Percentiles rank a stretch among this genome's conserved stretches.
Conservation (phyloP, 2,329 filamentous ascomycete genomes). For the Didymella glomerata region DNA sequence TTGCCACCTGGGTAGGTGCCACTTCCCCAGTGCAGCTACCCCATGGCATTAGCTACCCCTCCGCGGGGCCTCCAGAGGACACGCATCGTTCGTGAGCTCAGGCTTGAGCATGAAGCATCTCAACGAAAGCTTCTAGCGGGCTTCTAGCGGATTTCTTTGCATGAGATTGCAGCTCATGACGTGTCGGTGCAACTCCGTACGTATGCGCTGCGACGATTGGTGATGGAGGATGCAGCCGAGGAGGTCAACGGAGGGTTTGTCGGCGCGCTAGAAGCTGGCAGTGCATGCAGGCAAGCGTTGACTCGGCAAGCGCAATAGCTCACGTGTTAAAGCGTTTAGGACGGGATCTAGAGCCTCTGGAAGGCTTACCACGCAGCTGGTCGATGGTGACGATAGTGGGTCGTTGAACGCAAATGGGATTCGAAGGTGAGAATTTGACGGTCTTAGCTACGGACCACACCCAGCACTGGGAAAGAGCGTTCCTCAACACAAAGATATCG, state of each 20-base stretch:
- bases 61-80: conserved; percentile 2
- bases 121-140: conserved; percentile 16
- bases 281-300: conserved; percentile 9
- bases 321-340: conserved; percentile 19
- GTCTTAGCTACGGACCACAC: conserved; percentile 16
- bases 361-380: conserved; percentile 16
- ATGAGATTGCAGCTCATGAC: conserved; percentile 11
- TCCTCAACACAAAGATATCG: conserved; percentile 17
- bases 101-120: conserved; percentile 11
- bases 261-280: conserved; percentile 17
- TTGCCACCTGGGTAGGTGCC: neutral
- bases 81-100: conserved; percentile 8
- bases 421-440: neutral
- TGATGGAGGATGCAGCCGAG: neutral
- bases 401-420: conserved; percentile 13
- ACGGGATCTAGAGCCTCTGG: conserved; percentile 20
- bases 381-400: conserved; percentile 17
- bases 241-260: conserved; percentile 22
- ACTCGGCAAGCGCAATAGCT: conserved; percentile 17
- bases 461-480: conserved; percentile 16
- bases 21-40: conserved; percentile 2
- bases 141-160: conserved; percentile 21
- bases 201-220: conserved; percentile 10
- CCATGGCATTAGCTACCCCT: conserved; percentile 7
- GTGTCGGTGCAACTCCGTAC: conserved; percentile 8